Percentiles rank a stretch among this genome's conserved stretches.
Evolutionary conservation across 169 alveolate genomes (phyloP).

Genomic region (Plasmodium sp.): DNA sequence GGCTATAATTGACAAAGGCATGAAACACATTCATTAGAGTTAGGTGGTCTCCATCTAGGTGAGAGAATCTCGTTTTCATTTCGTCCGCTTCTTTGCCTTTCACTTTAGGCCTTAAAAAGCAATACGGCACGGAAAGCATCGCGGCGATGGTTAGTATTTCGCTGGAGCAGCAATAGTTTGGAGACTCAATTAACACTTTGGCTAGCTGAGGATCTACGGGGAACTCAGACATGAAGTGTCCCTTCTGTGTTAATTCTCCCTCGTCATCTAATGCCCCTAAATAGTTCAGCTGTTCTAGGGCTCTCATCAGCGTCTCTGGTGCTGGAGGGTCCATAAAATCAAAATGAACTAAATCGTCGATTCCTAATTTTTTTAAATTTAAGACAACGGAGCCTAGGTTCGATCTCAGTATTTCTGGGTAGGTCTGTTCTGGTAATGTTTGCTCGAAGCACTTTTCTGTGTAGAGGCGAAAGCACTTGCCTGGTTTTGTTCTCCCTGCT

Average conservation of each 20-base stretch:
- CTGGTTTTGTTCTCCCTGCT: conserved; percentile 99
- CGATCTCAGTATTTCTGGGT: conserved; percentile 99
- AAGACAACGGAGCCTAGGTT: conserved; percentile 96
- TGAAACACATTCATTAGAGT: conserved; percentile 93
- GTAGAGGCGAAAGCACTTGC: conserved; percentile 98
- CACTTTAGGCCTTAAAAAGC: conserved; percentile 95
- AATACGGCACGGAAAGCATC: conserved; percentile 93
- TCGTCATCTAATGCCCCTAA: conserved; percentile 99
- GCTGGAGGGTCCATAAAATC: conserved; percentile 99
- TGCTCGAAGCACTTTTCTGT: conserved; percentile 95
- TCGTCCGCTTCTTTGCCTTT: conserved; percentile 91
- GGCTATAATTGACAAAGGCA: conserved; percentile 32
- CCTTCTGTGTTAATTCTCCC: conserved; percentile 97
- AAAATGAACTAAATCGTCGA: conserved; percentile 98
- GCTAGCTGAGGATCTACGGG: conserved; percentile 99
- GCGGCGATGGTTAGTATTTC: conserved; percentile 94
- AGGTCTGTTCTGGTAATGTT: conserved; percentile 95
- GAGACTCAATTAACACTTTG: conserved; percentile 91
- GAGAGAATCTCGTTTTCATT: conserved; percentile 94
- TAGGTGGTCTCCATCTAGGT: conserved; percentile 98
- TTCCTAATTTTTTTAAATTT: conserved; percentile 96
- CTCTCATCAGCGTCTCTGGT: conserved; percentile 98
- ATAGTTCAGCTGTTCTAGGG: conserved; percentile 95
- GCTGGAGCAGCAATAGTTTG: conserved; percentile 89
- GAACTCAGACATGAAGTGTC: conserved; percentile 97